phyloP scores from a whole-genome alignment of 768 basidiomycete genomes.

The Rhodotorula paludigena region DNA sequence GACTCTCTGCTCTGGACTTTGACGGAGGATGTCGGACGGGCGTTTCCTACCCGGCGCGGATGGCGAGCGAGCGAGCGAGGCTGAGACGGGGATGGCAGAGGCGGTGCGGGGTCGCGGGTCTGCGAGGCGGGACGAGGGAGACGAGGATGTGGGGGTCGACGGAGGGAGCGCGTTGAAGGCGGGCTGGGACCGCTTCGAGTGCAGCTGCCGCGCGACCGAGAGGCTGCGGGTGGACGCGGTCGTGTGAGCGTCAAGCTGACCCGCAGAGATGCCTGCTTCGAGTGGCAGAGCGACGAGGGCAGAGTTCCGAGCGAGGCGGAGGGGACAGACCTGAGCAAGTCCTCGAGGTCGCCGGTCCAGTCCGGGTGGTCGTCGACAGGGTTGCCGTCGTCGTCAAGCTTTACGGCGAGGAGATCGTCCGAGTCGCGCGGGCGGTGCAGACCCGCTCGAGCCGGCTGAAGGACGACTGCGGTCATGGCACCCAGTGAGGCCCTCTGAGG shows the following conservation, averaged over 20 bases:
- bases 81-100: no score
- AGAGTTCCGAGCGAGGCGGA: not conserved
- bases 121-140: not conserved
- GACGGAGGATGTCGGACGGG: not conserved
- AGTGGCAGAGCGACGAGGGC: no score
- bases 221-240: not conserved
- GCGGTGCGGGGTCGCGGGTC: not conserved
- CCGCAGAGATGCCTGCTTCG: no score
- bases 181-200: slow-evolving; percentile 5
- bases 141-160: not conserved
- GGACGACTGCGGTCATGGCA: not conserved
- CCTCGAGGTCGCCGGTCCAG: slow-evolving; percentile 30
- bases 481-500: no score
- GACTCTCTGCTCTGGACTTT: slow-evolving; percentile 3
- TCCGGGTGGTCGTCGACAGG: not conserved
- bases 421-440: not conserved
- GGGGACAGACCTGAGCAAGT: slow-evolving; percentile 13
- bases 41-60: not conserved
- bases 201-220: slow-evolving; percentile 10
- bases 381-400: not conserved
- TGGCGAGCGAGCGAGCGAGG: not conserved
- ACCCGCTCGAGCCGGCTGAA: not conserved
- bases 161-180: not conserved
- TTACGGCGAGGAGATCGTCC: slow-evolving; percentile 15
- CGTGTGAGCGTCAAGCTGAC: not conserved